Base-by-base conservation (phyloP, 164 flowering plant genomes). In the Houttuynia cordata region DNA sequence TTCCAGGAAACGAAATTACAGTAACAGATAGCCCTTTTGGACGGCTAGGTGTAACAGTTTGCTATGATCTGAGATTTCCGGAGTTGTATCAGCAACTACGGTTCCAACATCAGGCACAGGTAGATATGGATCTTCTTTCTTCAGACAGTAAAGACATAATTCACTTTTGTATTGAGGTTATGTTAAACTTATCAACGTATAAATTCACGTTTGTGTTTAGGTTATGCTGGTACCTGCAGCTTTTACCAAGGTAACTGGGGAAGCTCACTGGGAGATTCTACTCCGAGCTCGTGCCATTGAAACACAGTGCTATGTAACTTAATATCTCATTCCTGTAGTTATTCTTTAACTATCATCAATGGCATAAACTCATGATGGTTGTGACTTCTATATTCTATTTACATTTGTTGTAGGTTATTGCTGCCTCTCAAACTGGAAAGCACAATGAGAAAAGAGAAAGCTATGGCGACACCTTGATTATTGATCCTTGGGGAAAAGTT, bases 231-330 rank as follows among this genome's bases (percentile, higher is more conserved):
- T 88, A 15, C 98, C 96, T 71, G 62, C 98, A 17, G 98, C 98
- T 60, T 91, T 92, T 68, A 88, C 96, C 19, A 83, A 65, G 67
- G 75, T 81, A 62, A 92, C 98, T 41, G 98, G 98, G 53, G 72
- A 82, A 70, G 96, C 98, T 18, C 98, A 91, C 57, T 92, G 98
- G 98, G 98, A 92, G 75, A 72, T 92, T 80, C 92, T 92, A 75
- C 89, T 92, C 50, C 91, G 91, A 30, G 89, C 96, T 59, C 92
- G 96, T 64, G 98, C 98, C 60, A 83, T 91, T 65, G 96, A 92
- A 77, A 92, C 92, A 62, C 96, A 92, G 54, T 92, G 98, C 72
- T 88, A 88, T 78, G 98, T 91, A 80, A 51, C 79, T 17, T 39
- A 25, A 50, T 6, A 30, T 37, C 42, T 62, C 9, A 17, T 59